These are phyloP conservation scores for Jatropha curcas DNA, from an alignment of 345 rosid genomes.

Conservation along the genomic window DNA sequence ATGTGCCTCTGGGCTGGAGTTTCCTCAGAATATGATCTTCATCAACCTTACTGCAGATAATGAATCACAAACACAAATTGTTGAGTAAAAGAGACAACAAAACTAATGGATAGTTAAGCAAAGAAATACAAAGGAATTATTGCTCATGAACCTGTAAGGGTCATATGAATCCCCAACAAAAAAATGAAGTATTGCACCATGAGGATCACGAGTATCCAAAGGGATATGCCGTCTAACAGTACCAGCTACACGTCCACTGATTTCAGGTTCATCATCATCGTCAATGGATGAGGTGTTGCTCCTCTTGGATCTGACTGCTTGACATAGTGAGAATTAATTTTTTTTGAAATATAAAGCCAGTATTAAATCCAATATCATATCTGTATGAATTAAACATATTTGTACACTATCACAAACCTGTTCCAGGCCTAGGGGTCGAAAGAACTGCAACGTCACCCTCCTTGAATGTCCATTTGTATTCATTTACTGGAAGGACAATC, in stretches of 20 bases:
- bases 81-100: neutral
- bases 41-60: slow-evolving; percentile 56
- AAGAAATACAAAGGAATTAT: slow-evolving; percentile 11
- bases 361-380: neutral
- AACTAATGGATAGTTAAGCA: neutral
- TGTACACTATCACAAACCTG: slow-evolving; percentile 57
- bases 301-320: slow-evolving; percentile 59
- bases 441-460: slow-evolving; percentile 99
- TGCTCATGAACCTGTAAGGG: slow-evolving; percentile 50
- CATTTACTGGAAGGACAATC: slow-evolving; percentile 64
- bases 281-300: slow-evolving; percentile 38
- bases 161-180: slow-evolving; percentile 85
- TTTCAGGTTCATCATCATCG: slow-evolving; percentile 70
- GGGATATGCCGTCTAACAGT: slow-evolving; percentile 91
- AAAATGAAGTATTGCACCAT: slow-evolving; percentile 96
- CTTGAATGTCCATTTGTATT: slow-evolving; percentile 91
- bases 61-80: neutral
- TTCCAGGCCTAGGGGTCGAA: slow-evolving; percentile 76
- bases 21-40: slow-evolving; percentile 88
- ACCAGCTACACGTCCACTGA: slow-evolving; percentile 83
- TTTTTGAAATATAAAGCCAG: neutral
- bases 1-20: slow-evolving; percentile 73
- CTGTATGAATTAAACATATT: too few relatives aligned
- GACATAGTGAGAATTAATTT: slow-evolving; percentile 11
- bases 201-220: slow-evolving; percentile 89